Evolutionary conservation across 2,329 filamentous ascomycete genomes (phyloP).

Genomic region (Trichothecium sympodiale): DNA sequence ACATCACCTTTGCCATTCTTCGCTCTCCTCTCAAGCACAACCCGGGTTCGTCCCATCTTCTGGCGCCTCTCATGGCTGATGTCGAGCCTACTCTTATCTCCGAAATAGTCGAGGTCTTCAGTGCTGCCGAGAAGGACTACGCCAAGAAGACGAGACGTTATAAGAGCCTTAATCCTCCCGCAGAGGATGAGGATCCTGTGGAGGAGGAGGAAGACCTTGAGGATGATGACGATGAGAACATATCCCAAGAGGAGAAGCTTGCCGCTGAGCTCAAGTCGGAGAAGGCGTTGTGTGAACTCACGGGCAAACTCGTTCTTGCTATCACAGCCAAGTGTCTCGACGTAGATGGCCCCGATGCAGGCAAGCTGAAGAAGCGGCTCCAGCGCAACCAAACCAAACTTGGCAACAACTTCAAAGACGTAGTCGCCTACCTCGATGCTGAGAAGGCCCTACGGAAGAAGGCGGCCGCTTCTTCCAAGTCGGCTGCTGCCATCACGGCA

Average conservation of each 20-base stretch:
- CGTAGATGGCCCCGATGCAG: conserved; percentile 43
- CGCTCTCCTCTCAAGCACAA: conserved; percentile 39
- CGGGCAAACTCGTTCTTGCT: conserved; percentile 73
- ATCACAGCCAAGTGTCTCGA: conserved; percentile 69
- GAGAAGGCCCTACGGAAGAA: conserved; percentile 33
- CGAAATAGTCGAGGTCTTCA: conserved; percentile 67
- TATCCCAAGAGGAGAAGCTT: conserved; percentile 47
- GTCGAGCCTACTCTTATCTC: conserved; percentile 52
- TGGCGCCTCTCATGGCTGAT: conserved; percentile 48
- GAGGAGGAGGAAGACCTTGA: conserved; percentile 44
- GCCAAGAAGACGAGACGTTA: conserved; percentile 56
- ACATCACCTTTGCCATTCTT: conserved; percentile 68
- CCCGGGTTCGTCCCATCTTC: conserved; percentile 15
- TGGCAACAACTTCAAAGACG: conserved; percentile 76
- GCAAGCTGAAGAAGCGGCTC: conserved; percentile 59
- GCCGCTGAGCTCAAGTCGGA: conserved; percentile 66
- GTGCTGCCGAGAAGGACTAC: conserved; percentile 63
- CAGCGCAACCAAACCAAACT: conserved; percentile 70
- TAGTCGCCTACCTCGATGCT: conserved; percentile 70
- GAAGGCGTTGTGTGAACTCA: conserved; percentile 74
- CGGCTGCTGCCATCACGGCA: conserved; percentile 1
- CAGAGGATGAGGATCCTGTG: conserved; percentile 63
- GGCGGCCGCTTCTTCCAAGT: conserved; percentile 16
- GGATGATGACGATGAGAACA: conserved; percentile 41
- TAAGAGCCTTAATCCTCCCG: conserved; percentile 47